Evolutionary conservation across 331 rosid species (phyloP).

Genomic region (Phaseolus coccineus): DNA sequence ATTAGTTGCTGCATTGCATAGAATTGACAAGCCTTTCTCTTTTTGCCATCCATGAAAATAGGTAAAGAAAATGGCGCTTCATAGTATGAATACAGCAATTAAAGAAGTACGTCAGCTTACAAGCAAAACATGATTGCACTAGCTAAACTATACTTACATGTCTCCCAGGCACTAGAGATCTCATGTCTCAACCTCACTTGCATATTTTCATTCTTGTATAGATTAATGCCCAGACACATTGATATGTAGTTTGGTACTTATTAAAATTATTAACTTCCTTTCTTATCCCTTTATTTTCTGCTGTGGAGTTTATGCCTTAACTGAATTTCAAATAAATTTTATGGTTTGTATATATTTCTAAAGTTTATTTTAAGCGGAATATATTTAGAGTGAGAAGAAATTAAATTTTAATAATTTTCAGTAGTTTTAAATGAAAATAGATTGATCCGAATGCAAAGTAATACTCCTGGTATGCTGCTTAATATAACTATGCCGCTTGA

Average conservation of each 20-base stretch:
- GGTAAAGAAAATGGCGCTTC: slow-evolving; percentile 90
- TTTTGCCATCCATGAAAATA: slow-evolving; percentile 45
- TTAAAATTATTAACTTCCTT: slow-evolving; percentile 38
- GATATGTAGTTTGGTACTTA: slow-evolving; percentile 43
- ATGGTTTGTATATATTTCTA: slow-evolving; percentile 42
- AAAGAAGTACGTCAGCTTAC: slow-evolving; percentile 87
- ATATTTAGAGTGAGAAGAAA: background rate
- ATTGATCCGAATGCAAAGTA: slow-evolving; percentile 5
- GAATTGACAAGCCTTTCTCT: slow-evolving; percentile 38
- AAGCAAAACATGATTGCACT: slow-evolving; percentile 60
- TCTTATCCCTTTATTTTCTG: slow-evolving; percentile 34
- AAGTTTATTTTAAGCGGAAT: slow-evolving; percentile 5
- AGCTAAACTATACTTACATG: slow-evolving; percentile 21
- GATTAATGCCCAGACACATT: slow-evolving; percentile 44
- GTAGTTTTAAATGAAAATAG: slow-evolving; percentile 2
- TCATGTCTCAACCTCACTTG: slow-evolving; percentile 27
- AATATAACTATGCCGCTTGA: background rate
- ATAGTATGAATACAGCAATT: slow-evolving; percentile 76
- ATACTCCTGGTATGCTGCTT: background rate
- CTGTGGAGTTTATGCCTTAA: slow-evolving; percentile 35
- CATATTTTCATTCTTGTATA: slow-evolving; percentile 47
- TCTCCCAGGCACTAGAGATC: background rate
- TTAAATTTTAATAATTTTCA: background rate
- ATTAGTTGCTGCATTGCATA: slow-evolving; percentile 15
- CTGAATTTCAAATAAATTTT: slow-evolving; percentile 42